Conservation (phyloP, 805 yeast genomes). For the Tetrapisispora nanseiensis region DNA sequence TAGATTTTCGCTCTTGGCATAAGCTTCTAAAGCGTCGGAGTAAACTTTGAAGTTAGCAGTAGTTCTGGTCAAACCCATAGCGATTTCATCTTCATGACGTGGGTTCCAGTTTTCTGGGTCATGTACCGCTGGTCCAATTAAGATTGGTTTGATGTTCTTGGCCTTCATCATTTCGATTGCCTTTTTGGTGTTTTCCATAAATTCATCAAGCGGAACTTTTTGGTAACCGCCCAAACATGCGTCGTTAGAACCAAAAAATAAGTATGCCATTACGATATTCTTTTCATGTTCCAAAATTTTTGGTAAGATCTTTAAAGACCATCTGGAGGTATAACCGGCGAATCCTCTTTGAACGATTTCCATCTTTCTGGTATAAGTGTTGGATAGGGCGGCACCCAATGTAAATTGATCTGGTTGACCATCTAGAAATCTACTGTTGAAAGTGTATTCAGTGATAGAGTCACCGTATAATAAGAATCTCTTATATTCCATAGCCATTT, state of each 20-base stretch:
- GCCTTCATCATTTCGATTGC: constrained; percentile 34
- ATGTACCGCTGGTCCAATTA: constrained; percentile 56
- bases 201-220: constrained; percentile 44
- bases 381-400: constrained; percentile 41
- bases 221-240: constrained; percentile 38
- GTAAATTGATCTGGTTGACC: constrained; percentile 31
- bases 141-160: constrained; percentile 40
- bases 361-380: constrained; percentile 45
- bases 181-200: constrained; percentile 35
- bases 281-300: constrained; percentile 42
- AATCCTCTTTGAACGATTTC: constrained; percentile 70
- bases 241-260: constrained; percentile 82
- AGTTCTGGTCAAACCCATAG: constrained; percentile 36
- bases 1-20: constrained; percentile 36
- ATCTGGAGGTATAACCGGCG: constrained; percentile 63
- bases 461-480: constrained; percentile 4
- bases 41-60: constrained; percentile 40
- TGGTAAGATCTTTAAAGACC: constrained; percentile 43
- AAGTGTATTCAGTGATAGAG: constrained; percentile 3
- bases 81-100: constrained; percentile 24
- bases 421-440: constrained; percentile 9
- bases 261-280: constrained; percentile 36
- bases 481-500: neutral
- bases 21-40: constrained; percentile 37
- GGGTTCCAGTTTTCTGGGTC: constrained; percentile 37